Evolutionary conservation across 352 stramenopile species (phyloP), one percentile per base, ranked within the genome.

Genomic region (Phytophthora palmivora): DNA sequence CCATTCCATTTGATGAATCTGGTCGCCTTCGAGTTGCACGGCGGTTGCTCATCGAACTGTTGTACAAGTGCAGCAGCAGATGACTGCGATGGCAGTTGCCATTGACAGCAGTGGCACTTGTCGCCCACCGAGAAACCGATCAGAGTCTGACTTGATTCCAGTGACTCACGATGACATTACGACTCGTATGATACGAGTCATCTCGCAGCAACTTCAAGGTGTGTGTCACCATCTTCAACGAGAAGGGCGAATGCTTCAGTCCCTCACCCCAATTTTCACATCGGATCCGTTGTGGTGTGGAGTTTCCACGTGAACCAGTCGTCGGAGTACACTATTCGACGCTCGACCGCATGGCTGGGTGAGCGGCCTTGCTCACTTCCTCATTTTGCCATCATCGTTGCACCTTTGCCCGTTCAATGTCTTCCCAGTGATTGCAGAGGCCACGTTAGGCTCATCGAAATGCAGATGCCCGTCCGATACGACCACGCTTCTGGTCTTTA

Each of bases 391-490:
- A 48, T 28, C 7, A 59, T 58, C 49, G 58, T 67, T 54, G 58
- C 49, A 67, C 42, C 19, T 18, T 33, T 55, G 43, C 43, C 41
- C 14, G 53, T 2, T 44, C 28, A 24, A 26, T 12, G n/a, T 21
- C 18, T 28, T 28, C 24, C 6, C 30, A 9, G 30, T 7, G 30
- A 34, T 22, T 43, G 24, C 45, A 51, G 21, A 19, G 41, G 30
- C 47, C 53, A 62, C 42, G 53, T 47, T 55, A 32, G 53, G 43
- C 42, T 55, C 51, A 43, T 59, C 30, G 38, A 53, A 53, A 53
- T 12, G 46, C 46, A 21, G 32, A 18, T 30, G n/a, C 47, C 11
- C 24, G 37, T 58, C 34, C 18, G 30, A 46, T 19, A 6, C 39
- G 19, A 30, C 39, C 10, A 30, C n/a, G 39, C 11, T 32, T 16